Percentiles rank a stretch among this genome's conserved stretches.
Conservation (phyloP, 768 basidiomycete genomes). For the Termitomyces sp. region DNA sequence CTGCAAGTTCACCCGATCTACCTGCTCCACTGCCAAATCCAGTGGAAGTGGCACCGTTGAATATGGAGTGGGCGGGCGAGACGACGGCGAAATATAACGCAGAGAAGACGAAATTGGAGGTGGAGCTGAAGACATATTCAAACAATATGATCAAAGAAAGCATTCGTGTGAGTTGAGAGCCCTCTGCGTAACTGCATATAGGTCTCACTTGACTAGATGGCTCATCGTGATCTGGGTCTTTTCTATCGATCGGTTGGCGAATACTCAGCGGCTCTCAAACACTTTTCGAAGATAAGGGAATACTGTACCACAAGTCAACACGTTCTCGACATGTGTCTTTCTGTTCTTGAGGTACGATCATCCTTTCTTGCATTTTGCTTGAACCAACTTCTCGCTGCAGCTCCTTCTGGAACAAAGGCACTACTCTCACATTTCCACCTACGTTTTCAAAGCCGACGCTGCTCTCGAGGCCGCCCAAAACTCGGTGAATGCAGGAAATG, state of each 20-base stretch:
- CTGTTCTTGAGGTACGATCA: slow-evolving; percentile 63
- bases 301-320: slow-evolving; percentile 90
- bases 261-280: slow-evolving; percentile 64
- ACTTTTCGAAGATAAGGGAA: slow-evolving; percentile 89
- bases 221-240: slow-evolving; percentile 82
- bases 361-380: not conserved
- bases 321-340: slow-evolving; percentile 90
- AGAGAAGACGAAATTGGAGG: slow-evolving; percentile 84
- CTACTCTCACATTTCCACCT: slow-evolving; percentile 85
- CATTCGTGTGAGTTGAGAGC: slow-evolving; percentile 66
- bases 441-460: slow-evolving; percentile 94
- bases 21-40: slow-evolving; percentile 38
- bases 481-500: slow-evolving; percentile 22
- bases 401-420: slow-evolving; percentile 83
- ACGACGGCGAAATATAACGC: slow-evolving; percentile 58
- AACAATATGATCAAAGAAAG: slow-evolving; percentile 99
- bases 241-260: slow-evolving; percentile 76
- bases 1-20: slow-evolving; percentile 20
- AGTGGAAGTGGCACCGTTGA: slow-evolving; percentile 46
- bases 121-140: slow-evolving; percentile 91
- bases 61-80: slow-evolving; percentile 75
- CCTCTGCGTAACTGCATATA: not conserved
- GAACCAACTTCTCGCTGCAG: slow-evolving; percentile 31
- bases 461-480: slow-evolving; percentile 65
- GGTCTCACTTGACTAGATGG: slow-evolving; percentile 56